Conservation (phyloP, 2,329 filamentous ascomycete species). For the Cyclaneusma minus region DNA sequence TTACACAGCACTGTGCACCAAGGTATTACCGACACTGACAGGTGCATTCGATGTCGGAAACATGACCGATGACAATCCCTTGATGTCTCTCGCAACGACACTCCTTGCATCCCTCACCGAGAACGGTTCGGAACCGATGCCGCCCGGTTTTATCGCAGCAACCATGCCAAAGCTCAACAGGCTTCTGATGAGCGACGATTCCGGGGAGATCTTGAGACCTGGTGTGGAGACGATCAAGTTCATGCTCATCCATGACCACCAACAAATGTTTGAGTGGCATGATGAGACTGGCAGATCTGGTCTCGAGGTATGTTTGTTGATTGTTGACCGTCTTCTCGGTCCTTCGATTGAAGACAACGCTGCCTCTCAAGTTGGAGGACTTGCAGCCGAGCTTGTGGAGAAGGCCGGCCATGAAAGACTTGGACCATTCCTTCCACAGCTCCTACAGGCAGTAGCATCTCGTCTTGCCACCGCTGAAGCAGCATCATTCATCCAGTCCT, state of each 20-base stretch:
- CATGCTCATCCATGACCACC: conserved; percentile 76
- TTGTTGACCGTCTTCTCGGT: conserved; percentile 81
- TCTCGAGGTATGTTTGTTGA: conserved; percentile 74
- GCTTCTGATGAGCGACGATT: conserved; percentile 67
- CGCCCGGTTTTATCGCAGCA: conserved; percentile 69
- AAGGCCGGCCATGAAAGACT: conserved; percentile 85
- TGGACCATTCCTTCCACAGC: conserved; percentile 76
- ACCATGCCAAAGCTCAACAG: conserved; percentile 77
- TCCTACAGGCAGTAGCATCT: conserved; percentile 77
- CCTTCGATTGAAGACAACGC: conserved; percentile 80
- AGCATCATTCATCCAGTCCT: conserved; percentile 83
- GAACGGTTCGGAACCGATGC: conserved; percentile 71
- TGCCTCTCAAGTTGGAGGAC: conserved; percentile 86
- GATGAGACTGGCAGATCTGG: conserved; percentile 69
- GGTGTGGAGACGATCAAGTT: conserved; percentile 78
- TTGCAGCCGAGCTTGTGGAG: conserved; percentile 89
- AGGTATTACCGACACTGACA: conserved; percentile 74
- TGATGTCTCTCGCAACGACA: conserved; percentile 66
- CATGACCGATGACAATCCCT: conserved; percentile 67
- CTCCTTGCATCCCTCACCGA: conserved; percentile 68
- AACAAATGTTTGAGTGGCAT: conserved; percentile 78
- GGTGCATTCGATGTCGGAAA: conserved; percentile 81
- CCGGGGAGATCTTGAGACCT: conserved; percentile 76
- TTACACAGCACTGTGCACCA: conserved; percentile 67
- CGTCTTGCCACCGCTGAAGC: conserved; percentile 70